These are phyloP conservation scores for Plectosphaerella plurivora DNA, from an alignment of 2,329 filamentous ascomycete genomes.

Conservation along the genomic window DNA sequence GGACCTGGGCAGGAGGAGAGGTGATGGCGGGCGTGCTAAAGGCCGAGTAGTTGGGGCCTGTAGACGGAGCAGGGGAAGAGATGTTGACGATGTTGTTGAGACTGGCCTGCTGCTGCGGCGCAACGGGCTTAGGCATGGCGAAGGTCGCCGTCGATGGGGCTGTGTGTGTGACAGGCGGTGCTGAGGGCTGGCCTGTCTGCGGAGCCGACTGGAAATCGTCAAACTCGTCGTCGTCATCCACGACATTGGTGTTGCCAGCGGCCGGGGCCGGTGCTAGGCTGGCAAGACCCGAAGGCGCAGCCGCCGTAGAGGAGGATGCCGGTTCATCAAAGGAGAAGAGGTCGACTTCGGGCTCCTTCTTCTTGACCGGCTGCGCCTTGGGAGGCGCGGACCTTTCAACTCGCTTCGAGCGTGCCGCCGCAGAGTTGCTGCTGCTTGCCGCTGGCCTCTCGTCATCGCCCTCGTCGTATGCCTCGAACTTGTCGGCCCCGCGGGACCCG, in stretches of 20 bases:
- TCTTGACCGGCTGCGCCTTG: constrained; percentile 68
- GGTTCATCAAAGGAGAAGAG: constrained; percentile 90
- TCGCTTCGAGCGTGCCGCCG: constrained; percentile 42
- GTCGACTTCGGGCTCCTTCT: constrained; percentile 85
- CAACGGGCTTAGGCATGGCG: constrained; percentile 78
- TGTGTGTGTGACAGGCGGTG: constrained; percentile 43
- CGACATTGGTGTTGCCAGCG: constrained; percentile 24
- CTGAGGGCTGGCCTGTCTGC: constrained; percentile 32
- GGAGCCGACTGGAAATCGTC: constrained; percentile 91
- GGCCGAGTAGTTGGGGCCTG: constrained; percentile 59
- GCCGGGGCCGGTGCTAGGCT: constrained; percentile 30
- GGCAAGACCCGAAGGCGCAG: constrained; percentile 37
- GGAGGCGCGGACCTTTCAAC: constrained; percentile 45
- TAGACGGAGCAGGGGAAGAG: constrained; percentile 64
- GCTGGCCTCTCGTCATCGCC: constrained; percentile 69
- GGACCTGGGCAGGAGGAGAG: constrained; percentile 30
- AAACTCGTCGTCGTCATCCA: constrained; percentile 83
- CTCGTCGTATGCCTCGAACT: constrained; percentile 97
- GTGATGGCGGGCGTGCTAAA: constrained; percentile 46
- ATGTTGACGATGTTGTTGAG: constrained; percentile 76
- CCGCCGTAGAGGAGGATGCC: constrained; percentile 41
- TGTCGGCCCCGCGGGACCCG: constrained; percentile 48
- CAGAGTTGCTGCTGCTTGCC: constrained; percentile 37
- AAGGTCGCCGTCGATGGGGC: constrained; percentile 61
- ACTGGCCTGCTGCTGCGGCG: constrained; percentile 75